Evolutionary conservation across 2,329 filamentous ascomycete species (phyloP).

Genomic region (Tolypocladium sp.): DNA sequence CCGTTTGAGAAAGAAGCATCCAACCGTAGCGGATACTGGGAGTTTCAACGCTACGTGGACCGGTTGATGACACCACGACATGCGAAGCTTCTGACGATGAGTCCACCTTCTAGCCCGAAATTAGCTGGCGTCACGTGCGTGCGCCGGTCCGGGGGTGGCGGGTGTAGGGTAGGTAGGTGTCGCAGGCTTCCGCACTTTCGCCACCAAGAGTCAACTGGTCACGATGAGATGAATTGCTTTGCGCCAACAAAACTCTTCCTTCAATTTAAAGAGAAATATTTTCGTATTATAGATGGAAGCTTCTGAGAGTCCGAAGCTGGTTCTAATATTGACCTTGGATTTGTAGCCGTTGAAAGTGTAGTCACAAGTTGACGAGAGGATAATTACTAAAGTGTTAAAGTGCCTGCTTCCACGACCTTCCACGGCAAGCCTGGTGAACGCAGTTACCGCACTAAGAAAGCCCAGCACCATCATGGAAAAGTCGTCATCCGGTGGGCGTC

Average conservation of each 20-base stretch:
- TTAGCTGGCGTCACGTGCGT: constrained; percentile 23
- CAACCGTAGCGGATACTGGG: constrained; percentile 7
- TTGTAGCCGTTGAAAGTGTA: no score
- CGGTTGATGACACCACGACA: constrained; percentile 16
- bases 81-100: constrained; percentile 17
- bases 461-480: background rate
- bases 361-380: no score
- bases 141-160: constrained; percentile 4
- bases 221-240: background rate
- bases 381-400: no score
- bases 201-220: background rate
- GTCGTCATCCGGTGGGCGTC: background rate
- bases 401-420: no score
- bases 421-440: no score
- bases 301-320: background rate
- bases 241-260: background rate
- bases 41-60: constrained; percentile 3
- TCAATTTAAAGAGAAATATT: no score
- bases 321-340: no score
- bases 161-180: constrained; percentile 1
- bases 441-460: background rate
- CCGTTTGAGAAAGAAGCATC: constrained; percentile 1
- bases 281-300: background rate
- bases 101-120: constrained; percentile 17
- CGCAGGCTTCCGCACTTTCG: background rate